Base-by-base conservation (phyloP, 225 moss, liverwort and hornwort species). In the Takakia lepidozioides region DNA sequence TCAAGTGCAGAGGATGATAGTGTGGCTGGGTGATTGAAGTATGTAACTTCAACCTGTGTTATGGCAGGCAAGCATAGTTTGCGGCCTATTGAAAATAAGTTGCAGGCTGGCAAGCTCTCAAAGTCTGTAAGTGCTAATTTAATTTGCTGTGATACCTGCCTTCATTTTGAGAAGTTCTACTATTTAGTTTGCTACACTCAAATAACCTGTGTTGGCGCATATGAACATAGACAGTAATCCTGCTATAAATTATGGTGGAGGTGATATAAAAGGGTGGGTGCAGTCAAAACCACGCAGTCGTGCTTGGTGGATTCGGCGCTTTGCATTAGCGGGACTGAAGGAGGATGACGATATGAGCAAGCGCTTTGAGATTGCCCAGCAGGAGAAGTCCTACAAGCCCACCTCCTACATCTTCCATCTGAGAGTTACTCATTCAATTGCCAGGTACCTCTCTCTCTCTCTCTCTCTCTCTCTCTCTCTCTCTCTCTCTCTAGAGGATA, bases 351-450 rank as follows among this genome's bases (percentile, higher is more conserved):
- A 91, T 48, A 78, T 73, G 58, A 60, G 75, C 28, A 53, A 70
- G 18, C 86, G 70, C 52, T 91, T 87, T 26, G 73, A 87, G 9
- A 58, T 68, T 45, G 76, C 83, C 30, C 60, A 75, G 37, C 32
- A 68, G 32, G 85, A 83, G 63, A 66, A 51, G 25, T 75, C 74
- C 39, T 78, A 63, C 20, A 84, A 75, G 69, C 70, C 83, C 10
- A 64, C 48, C 58, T 86, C 73, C 64, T 83, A 75, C 66, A 83
- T 91, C 29, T 91, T 91, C 69, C 91, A 91, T 60, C 81, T 91
- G 63, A n/a, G n/a, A n/a, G n/a, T n/a, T n/a, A n/a, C n/a, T n/a
- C n/a, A n/a, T n/a, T n/a, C n/a, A n/a, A n/a, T n/a, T n/a, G n/a
- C n/a, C n/a, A n/a, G n/a, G n/a, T n/a, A n/a, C n/a, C n/a, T n/a